Base-by-base conservation (phyloP, 192 early-diverging fungal genomes). In the Bifiguratus adelaidae region DNA sequence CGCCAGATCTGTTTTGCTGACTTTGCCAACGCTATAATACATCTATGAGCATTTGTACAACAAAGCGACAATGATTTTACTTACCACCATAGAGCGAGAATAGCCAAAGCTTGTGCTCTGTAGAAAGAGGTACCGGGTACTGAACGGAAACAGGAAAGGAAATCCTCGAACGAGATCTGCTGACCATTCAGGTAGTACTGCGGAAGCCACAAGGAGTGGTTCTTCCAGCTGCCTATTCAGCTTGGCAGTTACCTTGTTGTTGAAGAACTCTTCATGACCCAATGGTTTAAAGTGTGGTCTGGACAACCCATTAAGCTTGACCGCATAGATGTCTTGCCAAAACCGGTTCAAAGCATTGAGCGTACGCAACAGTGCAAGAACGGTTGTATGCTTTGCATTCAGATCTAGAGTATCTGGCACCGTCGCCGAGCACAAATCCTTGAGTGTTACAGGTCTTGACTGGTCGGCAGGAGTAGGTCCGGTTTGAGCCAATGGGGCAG, bases 81-180 rank as follows among this genome's bases (percentile, higher is more conserved):
- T 33, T n/a, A 33, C 32, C 27, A 67, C 68, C 55, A 95, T 76
- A 28, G 80, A 79, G 3, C 92, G 71, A 7, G 85, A 78, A 47
- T 88, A 89, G 5, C 93, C 93, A 72, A 97, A 92, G 5, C 80
- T 71, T 0, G 91, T 88, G 28, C 74, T 86, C 52, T 89, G 86
- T 22, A 95, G 59, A 53, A 81, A 95, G 4, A 76, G 60, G 35
- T 82, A 62, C 0, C 91, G 82, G 18, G 78, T 72, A 34, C 89
- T 86, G 50, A 95, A 92, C 0, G 86, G 82, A 24, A 95, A 65
- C 48, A 97, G 48, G 56, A 93, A 95, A 2, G 80, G 78, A 23
- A 78, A 86, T 16, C 75, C 53, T 18, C 46, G 46, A n/a, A 78
- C 67, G 1, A 97, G 40, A 21, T 67, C 49, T 18, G 68, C 53